phyloP scores from a whole-genome alignment of 768 basidiomycete genomes.

The Hydnomerulius pinastri region DNA sequence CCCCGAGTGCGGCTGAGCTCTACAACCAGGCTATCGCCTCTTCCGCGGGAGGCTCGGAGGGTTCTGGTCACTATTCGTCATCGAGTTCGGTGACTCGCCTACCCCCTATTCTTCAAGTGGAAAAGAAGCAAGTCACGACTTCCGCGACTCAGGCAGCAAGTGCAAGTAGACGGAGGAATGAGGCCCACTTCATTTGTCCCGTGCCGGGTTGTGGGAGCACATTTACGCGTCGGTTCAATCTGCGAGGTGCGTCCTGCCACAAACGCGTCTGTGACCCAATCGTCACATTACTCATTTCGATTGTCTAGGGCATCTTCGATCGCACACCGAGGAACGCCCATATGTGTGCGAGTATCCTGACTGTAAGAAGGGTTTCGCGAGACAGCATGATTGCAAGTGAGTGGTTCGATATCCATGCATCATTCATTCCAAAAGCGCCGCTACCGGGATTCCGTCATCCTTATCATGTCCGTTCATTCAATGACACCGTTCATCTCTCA shows the following conservation, averaged over 20 bases:
- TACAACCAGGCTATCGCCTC: slow-evolving; percentile 49
- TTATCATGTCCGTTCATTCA: slow-evolving; percentile 2
- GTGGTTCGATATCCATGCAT: slow-evolving; percentile 32
- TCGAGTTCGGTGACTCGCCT: slow-evolving; percentile 48
- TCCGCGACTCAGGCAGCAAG: slow-evolving; percentile 92
- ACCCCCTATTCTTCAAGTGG: slow-evolving; percentile 86
- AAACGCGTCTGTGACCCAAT: not conserved
- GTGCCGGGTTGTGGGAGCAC: slow-evolving; percentile 95
- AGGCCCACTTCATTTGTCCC: slow-evolving; percentile 91
- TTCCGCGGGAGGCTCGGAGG: slow-evolving; percentile 21
- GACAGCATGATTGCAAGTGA: slow-evolving; percentile 97
- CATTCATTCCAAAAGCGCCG: not conserved
- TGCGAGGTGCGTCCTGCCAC: slow-evolving; percentile 58
- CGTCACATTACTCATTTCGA: slow-evolving; percentile 6
- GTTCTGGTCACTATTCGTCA: slow-evolving; percentile 32
- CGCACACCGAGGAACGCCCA: slow-evolving; percentile 93
- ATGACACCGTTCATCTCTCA: slow-evolving; percentile 1
- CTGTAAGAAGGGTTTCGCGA: slow-evolving; percentile 92
- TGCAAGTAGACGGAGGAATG: slow-evolving; percentile 84
- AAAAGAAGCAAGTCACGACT: slow-evolving; percentile 94
- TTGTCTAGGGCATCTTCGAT: slow-evolving; percentile 79
- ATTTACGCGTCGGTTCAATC: slow-evolving; percentile 92
- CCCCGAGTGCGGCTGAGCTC: slow-evolving; percentile 55
- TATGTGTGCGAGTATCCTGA: slow-evolving; percentile 94
- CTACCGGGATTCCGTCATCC: slow-evolving; percentile 1